Conservation (phyloP, 2,329 filamentous ascomycete species). For the Geosmithia flava region DNA sequence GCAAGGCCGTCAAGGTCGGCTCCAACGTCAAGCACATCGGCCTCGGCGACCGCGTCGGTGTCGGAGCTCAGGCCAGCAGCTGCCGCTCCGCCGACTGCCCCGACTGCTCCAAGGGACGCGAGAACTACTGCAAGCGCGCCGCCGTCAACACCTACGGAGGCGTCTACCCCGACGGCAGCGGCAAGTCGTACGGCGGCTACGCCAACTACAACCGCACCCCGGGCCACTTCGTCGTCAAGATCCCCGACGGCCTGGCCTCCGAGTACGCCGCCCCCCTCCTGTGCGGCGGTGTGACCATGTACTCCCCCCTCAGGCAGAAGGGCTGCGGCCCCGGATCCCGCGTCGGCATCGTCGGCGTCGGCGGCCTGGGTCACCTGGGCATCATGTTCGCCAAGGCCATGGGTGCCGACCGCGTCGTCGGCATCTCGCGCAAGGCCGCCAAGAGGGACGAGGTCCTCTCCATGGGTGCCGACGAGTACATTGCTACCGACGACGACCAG, state of each 20-base stretch:
- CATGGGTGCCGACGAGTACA: slow-evolving; percentile 42
- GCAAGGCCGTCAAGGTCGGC: slow-evolving; percentile 41
- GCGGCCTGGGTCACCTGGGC: slow-evolving; percentile 58
- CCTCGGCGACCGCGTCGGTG: slow-evolving; percentile 50
- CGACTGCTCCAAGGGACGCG: slow-evolving; percentile 24
- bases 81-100: slow-evolving; percentile 32
- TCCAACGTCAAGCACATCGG: slow-evolving; percentile 33
- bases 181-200: slow-evolving; percentile 1
- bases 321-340: slow-evolving; percentile 54
- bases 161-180: not conserved
- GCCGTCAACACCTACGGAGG: slow-evolving; percentile 4
- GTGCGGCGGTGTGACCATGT: slow-evolving; percentile 60
- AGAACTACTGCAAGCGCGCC: slow-evolving; percentile 27
- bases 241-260: slow-evolving; percentile 26
- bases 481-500: slow-evolving; percentile 30
- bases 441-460: slow-evolving; percentile 43
- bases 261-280: slow-evolving; percentile 49
- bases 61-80: slow-evolving; percentile 44
- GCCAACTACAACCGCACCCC: slow-evolving; percentile 1
- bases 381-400: slow-evolving; percentile 57
- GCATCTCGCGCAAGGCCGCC: slow-evolving; percentile 38
- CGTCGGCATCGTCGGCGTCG: slow-evolving; percentile 55
- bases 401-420: slow-evolving; percentile 47
- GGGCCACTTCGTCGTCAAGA: slow-evolving; percentile 35
- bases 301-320: slow-evolving; percentile 47